Percentiles rank a stretch among this genome's conserved stretches.
Conservation (phyloP, 148 eudicot genomes). For the Amaranthus palmeri region DNA sequence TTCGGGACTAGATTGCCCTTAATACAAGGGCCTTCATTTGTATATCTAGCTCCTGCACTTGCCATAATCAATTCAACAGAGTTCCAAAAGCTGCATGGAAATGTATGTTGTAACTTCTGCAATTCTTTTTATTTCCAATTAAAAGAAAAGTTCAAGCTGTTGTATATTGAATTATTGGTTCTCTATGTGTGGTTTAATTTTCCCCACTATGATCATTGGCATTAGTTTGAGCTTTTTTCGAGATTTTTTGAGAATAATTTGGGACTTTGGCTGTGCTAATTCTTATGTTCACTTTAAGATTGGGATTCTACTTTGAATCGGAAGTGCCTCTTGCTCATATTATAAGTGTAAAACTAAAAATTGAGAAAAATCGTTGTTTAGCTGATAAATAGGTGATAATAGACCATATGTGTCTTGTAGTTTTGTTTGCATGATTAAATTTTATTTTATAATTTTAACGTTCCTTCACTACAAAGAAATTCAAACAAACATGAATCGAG, state of each 20-base stretch:
- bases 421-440: background rate
- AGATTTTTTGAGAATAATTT: slow-evolving; percentile 1
- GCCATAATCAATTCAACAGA: slow-evolving; percentile 91
- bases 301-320: too few relatives aligned
- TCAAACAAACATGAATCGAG: too few relatives aligned
- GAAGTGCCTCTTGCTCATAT: too few relatives aligned
- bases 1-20: slow-evolving; percentile 93
- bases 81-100: slow-evolving; percentile 71
- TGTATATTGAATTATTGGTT: background rate
- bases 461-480: too few relatives aligned
- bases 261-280: too few relatives aligned
- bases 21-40: slow-evolving; percentile 95
- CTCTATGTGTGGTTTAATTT: background rate
- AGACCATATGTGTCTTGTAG: too few relatives aligned
- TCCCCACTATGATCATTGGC: slow-evolving; percentile 1
- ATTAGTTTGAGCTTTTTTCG: background rate
- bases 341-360: too few relatives aligned
- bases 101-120: slow-evolving; percentile 44
- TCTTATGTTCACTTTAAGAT: too few relatives aligned
- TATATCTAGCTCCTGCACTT: slow-evolving; percentile 87
- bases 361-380: too few relatives aligned
- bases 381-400: too few relatives aligned
- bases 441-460: background rate
- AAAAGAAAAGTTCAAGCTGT: too few relatives aligned
- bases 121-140: background rate